Percentiles rank a stretch among this genome's conserved stretches.
Conservation (phyloP, 768 basidiomycete genomes). For the Termitomyces sp. region DNA sequence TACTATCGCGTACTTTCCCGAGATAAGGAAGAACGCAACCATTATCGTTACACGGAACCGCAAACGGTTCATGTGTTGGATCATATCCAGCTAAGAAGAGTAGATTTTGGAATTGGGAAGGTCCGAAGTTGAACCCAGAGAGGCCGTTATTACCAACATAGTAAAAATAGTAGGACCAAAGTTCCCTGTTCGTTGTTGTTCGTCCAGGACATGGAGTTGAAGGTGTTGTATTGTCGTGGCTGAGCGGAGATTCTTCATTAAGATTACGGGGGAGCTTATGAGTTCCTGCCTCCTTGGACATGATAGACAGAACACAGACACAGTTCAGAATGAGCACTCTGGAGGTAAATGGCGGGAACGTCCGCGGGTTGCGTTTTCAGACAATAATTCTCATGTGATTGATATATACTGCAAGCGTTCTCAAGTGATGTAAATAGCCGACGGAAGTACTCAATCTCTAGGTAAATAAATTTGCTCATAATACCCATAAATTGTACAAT, state of each 20-base stretch:
- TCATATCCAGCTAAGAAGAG: slow-evolving; percentile 71
- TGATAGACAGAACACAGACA: neutral
- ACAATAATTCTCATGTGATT: neutral
- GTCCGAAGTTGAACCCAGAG: slow-evolving; percentile 67
- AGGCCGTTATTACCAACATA: slow-evolving; percentile 66
- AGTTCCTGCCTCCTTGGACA: neutral
- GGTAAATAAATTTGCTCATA: too few species aligned
- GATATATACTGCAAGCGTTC: too few species aligned
- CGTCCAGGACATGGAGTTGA: neutral
- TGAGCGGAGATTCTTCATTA: neutral
- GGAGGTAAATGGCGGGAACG: neutral
- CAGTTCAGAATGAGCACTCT: neutral
- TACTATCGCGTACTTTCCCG: slow-evolving; percentile 54
- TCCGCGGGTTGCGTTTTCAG: neutral
- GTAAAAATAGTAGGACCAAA: slow-evolving; percentile 58
- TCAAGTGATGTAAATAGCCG: too few species aligned
- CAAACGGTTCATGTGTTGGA: slow-evolving; percentile 50
- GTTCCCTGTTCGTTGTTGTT: slow-evolving; percentile 42
- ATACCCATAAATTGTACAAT: too few species aligned
- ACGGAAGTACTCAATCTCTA: too few species aligned
- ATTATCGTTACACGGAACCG: slow-evolving; percentile 41
- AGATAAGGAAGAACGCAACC: slow-evolving; percentile 65
- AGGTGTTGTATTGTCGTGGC: neutral
- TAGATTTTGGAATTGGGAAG: slow-evolving; percentile 70
- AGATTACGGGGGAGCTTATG: neutral